Evolutionary conservation across 2,329 filamentous ascomycete species (phyloP), one percentile per base, ranked within the genome.

Genomic region (Cephalotrichum gorgonifer): DNA sequence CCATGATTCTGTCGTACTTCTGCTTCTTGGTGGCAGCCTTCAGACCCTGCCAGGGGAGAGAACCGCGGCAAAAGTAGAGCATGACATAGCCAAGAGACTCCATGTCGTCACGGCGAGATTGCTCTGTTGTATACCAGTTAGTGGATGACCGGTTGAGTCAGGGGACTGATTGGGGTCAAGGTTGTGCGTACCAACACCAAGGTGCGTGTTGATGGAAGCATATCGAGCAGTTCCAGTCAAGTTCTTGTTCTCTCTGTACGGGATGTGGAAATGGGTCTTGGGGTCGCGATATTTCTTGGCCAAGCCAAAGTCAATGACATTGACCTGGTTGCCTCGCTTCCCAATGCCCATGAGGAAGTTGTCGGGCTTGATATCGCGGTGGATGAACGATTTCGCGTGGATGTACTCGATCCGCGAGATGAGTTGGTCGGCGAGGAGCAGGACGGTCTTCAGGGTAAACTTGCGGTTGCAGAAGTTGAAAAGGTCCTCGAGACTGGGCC

Each of bases 401-500:
- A 98, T 98, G 74, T 97, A 97, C 73, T 98, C 93, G 69, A 98
- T 96, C 61, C 93, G 90, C 56, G 91, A 97, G 67, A 98, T 97
- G 68, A 96, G 84, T 74, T 98, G 93, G 62, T 98, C 93, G 64
- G 93, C 93, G 45, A 98, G 81, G 25, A 98, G 81, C 41, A 98
- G 79, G 26, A 98, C 93, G 1, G 93, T 98, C 85, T 98, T 98
- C 58, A 98, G 74, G 12, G 93, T 96, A 76, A 97, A 98, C 69
- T 97, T 97, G 69, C 93, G 86, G 83, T 97, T 97, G 83, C 93
- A 98, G 71, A 97, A 97, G 81, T 98, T 97, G 87, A 98, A 98
- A 30, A 98, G 79, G 65, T 98, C 93, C 72, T 98, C 93, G 69
- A 98, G 73, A 62, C 86, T 93, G 57, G 93, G 93, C 35, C 93